These are phyloP conservation scores for Biscogniauxia marginata DNA, from an alignment of 2,329 filamentous ascomycete genomes.

Conservation along the genomic window DNA sequence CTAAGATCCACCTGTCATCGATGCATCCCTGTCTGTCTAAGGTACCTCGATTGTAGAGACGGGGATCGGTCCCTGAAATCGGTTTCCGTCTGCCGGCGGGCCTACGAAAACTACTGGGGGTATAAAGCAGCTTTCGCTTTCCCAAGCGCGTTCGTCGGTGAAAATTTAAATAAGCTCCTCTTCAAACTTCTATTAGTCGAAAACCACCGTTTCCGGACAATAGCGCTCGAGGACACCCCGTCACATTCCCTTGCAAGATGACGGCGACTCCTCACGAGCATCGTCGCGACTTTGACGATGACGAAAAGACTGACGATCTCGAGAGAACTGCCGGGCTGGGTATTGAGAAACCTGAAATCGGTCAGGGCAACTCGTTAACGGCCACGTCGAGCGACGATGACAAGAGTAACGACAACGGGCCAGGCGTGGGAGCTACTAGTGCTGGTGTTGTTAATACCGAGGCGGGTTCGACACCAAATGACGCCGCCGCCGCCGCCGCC, in stretches of 20 bases:
- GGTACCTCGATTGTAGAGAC: background rate
- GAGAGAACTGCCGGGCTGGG: slow-evolving; percentile 11
- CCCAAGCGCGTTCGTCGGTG: too few species aligned
- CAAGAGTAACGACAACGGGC: background rate
- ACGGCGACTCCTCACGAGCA: slow-evolving; percentile 6
- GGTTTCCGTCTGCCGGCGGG: background rate
- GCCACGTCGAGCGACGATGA: background rate
- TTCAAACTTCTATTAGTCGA: background rate
- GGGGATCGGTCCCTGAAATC: background rate
- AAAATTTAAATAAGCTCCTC: background rate
- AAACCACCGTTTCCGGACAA: background rate
- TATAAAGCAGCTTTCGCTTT: background rate
- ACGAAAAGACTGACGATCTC: slow-evolving; percentile 19
- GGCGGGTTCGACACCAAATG: background rate
- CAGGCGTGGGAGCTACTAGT: background rate
- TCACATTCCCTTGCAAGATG: background rate
- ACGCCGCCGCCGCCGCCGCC: background rate
- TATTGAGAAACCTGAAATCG: background rate
- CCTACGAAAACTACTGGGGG: background rate
- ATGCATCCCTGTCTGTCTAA: background rate
- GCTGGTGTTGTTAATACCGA: background rate
- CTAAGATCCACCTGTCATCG: background rate
- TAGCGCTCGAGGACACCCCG: background rate
- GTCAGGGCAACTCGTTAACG: background rate
- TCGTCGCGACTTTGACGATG: slow-evolving; percentile 8